These are phyloP conservation scores for Lepiota brunneoincarnata DNA, from an alignment of 768 basidiomycete species.

Conservation along the genomic window DNA sequence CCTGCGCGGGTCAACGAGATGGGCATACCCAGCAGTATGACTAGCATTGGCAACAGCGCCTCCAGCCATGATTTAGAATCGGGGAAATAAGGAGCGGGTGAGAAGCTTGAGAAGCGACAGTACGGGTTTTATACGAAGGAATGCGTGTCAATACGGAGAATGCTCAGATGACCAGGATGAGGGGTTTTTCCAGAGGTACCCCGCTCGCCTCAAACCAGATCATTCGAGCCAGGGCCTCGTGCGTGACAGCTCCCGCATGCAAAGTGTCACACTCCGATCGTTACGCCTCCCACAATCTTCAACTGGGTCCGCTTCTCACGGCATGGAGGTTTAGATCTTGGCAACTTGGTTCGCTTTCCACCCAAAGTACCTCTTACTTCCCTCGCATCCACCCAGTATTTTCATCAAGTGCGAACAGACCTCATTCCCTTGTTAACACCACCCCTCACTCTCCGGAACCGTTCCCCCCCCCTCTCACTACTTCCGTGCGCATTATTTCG, in stretches of 20 bases:
- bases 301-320: constrained; percentile 12
- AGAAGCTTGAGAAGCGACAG: constrained; percentile 21
- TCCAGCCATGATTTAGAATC: constrained; percentile 47
- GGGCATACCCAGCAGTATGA: constrained; percentile 37
- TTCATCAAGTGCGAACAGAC: background rate
- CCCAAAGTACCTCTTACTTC: background rate
- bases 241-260: background rate
- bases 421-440: background rate
- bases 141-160: constrained; percentile 19
- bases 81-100: constrained; percentile 28
- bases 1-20: constrained; percentile 60
- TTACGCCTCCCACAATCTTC: background rate
- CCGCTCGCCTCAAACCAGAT: constrained; percentile 21
- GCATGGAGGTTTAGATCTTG: constrained; percentile 5
- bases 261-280: background rate
- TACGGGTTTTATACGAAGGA: constrained; percentile 29
- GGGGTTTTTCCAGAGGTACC: constrained; percentile 43
- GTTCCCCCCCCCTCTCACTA: constrained; percentile 18
- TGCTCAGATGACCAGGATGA: constrained; percentile 30
- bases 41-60: constrained; percentile 41
- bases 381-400: background rate
- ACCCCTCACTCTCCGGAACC: background rate
- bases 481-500: background rate
- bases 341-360: background rate
- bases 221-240: background rate